Base-by-base conservation (phyloP, 75 land plant genomes). In the Sequoia sempervirens region DNA sequence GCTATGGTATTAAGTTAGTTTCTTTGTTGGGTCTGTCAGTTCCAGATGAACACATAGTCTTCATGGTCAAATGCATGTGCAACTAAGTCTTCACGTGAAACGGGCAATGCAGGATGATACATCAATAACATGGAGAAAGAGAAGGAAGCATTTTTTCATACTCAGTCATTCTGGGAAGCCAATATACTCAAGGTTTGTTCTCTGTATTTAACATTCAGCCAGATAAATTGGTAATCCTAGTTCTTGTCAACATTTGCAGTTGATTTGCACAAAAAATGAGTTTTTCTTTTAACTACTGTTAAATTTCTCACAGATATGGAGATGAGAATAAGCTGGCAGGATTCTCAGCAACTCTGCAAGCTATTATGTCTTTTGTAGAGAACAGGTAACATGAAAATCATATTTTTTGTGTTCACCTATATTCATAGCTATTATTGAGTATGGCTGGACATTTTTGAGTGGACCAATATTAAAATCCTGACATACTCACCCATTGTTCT, bases 321-420 rank as follows among this genome's bases (percentile, higher is more conserved):
- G 87, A 90, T 84, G 91, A 90, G 75, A 87, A 90, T 85, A 90
- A 90, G 85, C 83, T 90, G 69, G 91, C 91, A 82, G 91, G 91
- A 20, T 90, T 90, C 41, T 85, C 91, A 32, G 91, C 91, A 79
- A 88, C 91, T 18, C 56, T 90, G 41, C 91, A 90, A 76, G 91
- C 91, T 36, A 88, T 90, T 53, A 90, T 90, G 81, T 90, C 91
- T 56, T 90, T 88, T 54, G 90, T 90, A 47, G 90, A 88, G 76
- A 90, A 88, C 82, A 89, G 90, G 91, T 90, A 61, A 81, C 30
- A 72, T 54, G 61, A n/a, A 11, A 43, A 45, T 45, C 30, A 4
- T 78, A 52, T 0, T 10, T 18, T 28, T 6, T 58, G 38, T 72
- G 32, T 13, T 58, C 36, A 52, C 50, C 1, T 68, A 46, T 83